A percentile compares a stretch with the other conserved stretches of the same genome.
These are phyloP conservation scores for Sechiopsis laciniata DNA, from an alignment of 306 rosid species.

Conservation along the genomic window DNA sequence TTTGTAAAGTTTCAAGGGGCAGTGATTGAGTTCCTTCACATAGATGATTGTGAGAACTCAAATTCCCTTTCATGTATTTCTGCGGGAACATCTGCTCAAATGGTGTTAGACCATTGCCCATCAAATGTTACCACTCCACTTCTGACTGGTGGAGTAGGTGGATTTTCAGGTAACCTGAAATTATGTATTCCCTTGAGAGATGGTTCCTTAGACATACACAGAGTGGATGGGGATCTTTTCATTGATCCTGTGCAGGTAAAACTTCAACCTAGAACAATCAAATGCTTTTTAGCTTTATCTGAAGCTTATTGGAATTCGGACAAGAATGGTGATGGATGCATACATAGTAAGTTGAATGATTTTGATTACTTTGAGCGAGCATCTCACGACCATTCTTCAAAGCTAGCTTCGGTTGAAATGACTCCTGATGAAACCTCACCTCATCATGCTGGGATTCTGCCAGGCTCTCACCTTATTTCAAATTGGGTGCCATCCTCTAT, in stretches of 20 bases:
- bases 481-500: constrained; percentile 70
- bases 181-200: constrained; percentile 87
- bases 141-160: constrained; percentile 63
- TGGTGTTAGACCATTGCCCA: constrained; percentile 31
- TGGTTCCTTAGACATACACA: constrained; percentile 77
- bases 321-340: constrained; percentile 34
- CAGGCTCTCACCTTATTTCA: constrained; percentile 60
- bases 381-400: constrained; percentile 31
- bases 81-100: constrained; percentile 35
- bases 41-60: constrained; percentile 36
- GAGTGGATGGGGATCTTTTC: constrained; percentile 73
- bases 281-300: constrained; percentile 56
- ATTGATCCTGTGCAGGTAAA: constrained; percentile 65
- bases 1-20: constrained; percentile 82
- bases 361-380: constrained; percentile 35
- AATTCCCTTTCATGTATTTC: constrained; percentile 27
- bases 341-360: constrained; percentile 33
- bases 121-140: constrained; percentile 44
- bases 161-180: constrained; percentile 82
- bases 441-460: constrained; percentile 40
- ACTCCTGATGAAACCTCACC: constrained; percentile 30
- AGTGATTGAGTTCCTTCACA: constrained; percentile 58
- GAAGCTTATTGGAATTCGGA: constrained; percentile 48
- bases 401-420: constrained; percentile 32
- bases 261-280: constrained; percentile 72